Evolutionary conservation across 2,329 filamentous ascomycete genomes (phyloP), one percentile per base, ranked within the genome.

Genomic region (Karstenula rhodostoma): DNA sequence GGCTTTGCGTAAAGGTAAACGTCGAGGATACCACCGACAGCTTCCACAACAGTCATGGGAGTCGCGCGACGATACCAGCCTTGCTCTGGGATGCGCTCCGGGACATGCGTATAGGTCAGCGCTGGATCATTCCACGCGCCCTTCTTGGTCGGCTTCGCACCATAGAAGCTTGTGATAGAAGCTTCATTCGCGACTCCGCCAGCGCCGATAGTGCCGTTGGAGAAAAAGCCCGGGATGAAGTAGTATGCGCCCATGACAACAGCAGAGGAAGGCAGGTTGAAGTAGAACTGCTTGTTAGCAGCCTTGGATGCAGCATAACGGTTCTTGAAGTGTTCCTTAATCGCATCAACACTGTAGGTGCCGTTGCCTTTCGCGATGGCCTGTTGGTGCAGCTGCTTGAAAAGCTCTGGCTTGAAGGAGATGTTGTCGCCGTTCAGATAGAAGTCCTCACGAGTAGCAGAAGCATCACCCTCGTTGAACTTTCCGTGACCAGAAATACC

Each of bases 381-480:
- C 52, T 65, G 64, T 40, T 68, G 64, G 46, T 68, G 66, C 43
- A 68, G 15, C 32, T 68, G 64, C 49, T 68, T 63, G 33, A 76
- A 65, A 2, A 76, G 59, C 15, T 67, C 64, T 1, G 67, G 61
- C 19, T 72, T 65, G 47, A 68, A 63, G 4, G 61, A 69, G 44
- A 72, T 69, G 59, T 75, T 73, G 54, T 77, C 75, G 5, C 73
- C 75, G 32, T 72, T 62, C 9, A 67, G 40, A 57, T 75, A 73
- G 32, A 69, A 66, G 56, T 70, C 68, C 13, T 54, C 42, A 12
- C 75, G 68, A 0, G 70, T 68, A 15, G 76, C 67, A 2, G 71
- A 74, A 44, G 69, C 72, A 57, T 78, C 75, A 50, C 76, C 73
- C 58, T 77, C 75, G 58, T 74, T 70, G 51, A 77, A 67, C 32